Base-by-base conservation (phyloP, 805 yeast genomes). In the Metschnikowia kunwiensis region DNA sequence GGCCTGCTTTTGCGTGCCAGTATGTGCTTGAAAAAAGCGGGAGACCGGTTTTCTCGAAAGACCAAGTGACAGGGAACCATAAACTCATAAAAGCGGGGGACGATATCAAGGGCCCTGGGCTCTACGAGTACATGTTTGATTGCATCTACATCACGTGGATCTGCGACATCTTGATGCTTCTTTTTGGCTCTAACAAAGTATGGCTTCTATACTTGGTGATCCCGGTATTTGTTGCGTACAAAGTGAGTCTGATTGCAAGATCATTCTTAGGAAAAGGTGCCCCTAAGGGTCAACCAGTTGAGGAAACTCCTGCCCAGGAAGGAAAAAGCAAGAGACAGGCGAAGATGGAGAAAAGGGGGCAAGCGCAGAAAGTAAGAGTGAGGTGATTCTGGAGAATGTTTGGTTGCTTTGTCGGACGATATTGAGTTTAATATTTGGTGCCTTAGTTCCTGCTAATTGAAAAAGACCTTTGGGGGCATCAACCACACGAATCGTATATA, bases 91-190 rank as follows among this genome's bases (percentile, higher is more conserved):
- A 57, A 9, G 56, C 83, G 1, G 91, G 89, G 2, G 74, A 71
- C 20, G 85, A 84, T 49, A 68, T 83, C 40, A 58, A 58, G 37
- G 84, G 76, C 42, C 53, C 58, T 3, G 93, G 93, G 0, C 63
- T 84, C 26, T 80, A 80, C 24, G 91, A 84, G 57, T 82, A 80
- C 63, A 61, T 82, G 68, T 80, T 80, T 53, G 93, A 84, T 52
- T 56, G 82, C 9, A 62, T 84, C 41, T 83, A 83, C 52, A 56
- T 83, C 30, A 81, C 88, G 3, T 70, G 81, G 72, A 48, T 73
- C 14, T 64, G 77, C 45, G 78, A 78, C 45, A 36, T 80, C 1
- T 58, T 80, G 34, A 73, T 78, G 65, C 48, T 75, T 5, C 15
- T 75, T 0, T 49, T 74, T 24, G 88, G 88, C 5, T 54, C 74